Evolutionary conservation across 2,329 filamentous ascomycete species (phyloP).

Genomic region (Cercospora zeae-maydis): DNA sequence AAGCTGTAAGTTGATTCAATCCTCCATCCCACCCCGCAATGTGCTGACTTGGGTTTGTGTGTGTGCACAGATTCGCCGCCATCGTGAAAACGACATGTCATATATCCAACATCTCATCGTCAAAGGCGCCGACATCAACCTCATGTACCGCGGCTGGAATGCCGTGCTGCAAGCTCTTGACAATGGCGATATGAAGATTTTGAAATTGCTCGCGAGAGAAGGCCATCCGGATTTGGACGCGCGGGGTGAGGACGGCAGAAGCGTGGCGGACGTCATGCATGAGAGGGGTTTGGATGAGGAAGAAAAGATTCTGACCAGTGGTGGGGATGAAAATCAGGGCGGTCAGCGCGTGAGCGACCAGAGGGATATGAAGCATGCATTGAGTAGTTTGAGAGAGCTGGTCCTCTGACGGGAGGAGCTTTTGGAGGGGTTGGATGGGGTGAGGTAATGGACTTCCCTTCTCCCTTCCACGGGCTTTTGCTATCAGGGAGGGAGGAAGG

Average conservation of each 20-base stretch:
- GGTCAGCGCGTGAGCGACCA: not conserved
- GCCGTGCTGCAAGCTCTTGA: conserved; percentile 63
- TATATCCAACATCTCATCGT: conserved; percentile 62
- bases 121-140: conserved; percentile 64
- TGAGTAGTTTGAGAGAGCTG: conserved; percentile 16
- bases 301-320: conserved; percentile 25
- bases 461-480: not conserved
- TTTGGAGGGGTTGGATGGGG: not conserved
- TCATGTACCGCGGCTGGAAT: conserved; percentile 64
- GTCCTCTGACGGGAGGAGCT: conserved; percentile 11
- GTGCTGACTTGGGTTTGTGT: no score
- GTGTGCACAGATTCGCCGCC: conserved; percentile 48
- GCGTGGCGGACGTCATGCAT: conserved; percentile 57
- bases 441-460: not conserved
- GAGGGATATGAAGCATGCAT: conserved; percentile 21
- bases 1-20: conserved; percentile 42
- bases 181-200: conserved; percentile 56
- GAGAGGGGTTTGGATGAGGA: conserved; percentile 57
- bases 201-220: conserved; percentile 52
- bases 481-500: not conserved
- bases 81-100: conserved; percentile 54
- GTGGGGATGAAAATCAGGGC: not conserved
- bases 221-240: conserved; percentile 52
- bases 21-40: not conserved
- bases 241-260: conserved; percentile 53